Conservation (phyloP, 352 stramenopile species). For the Phytophthora ramorum region DNA sequence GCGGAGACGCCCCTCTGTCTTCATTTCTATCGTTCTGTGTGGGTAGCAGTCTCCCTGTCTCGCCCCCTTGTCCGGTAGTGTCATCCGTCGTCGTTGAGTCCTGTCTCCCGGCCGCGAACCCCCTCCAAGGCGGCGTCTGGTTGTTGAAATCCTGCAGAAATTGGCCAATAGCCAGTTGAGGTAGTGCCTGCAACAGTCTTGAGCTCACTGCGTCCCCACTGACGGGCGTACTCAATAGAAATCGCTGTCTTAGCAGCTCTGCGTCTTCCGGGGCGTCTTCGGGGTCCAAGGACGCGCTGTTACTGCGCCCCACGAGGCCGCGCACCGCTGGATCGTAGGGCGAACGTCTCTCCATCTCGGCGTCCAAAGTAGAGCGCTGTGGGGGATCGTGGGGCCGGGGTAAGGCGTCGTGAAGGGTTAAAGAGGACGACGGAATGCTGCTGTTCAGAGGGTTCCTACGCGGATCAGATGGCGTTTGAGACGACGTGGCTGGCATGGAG, state of each 20-base stretch:
- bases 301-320: conserved; percentile 14
- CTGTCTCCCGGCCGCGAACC: conserved; percentile 22
- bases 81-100: conserved; percentile 7
- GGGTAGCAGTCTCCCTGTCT: conserved; percentile 19
- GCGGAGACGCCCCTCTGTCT: conserved; percentile 7
- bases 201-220: conserved; percentile 38
- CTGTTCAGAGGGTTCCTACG: conserved; percentile 5
- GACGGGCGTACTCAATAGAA: conserved; percentile 31
- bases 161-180: conserved; percentile 40
- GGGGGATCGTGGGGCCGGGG: conserved; percentile 21
- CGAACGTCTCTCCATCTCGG: conserved; percentile 7
- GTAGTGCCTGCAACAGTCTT: conserved; percentile 42
- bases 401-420: conserved; percentile 12
- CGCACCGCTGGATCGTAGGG: conserved; percentile 7
- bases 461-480: conserved; percentile 8
- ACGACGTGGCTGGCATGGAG: background rate
- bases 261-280: conserved; percentile 20
- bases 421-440: background rate
- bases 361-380: conserved; percentile 16
- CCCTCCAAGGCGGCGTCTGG: conserved; percentile 30
- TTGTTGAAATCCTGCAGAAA: conserved; percentile 43
- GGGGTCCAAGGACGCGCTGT: conserved; percentile 22
- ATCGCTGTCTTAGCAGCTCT: conserved; percentile 18
- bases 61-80: conserved; percentile 11
- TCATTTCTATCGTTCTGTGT: conserved; percentile 3